These are phyloP conservation scores for Malus hybrid DNA, from an alignment of 331 rosid genomes.

Conservation along the genomic window DNA sequence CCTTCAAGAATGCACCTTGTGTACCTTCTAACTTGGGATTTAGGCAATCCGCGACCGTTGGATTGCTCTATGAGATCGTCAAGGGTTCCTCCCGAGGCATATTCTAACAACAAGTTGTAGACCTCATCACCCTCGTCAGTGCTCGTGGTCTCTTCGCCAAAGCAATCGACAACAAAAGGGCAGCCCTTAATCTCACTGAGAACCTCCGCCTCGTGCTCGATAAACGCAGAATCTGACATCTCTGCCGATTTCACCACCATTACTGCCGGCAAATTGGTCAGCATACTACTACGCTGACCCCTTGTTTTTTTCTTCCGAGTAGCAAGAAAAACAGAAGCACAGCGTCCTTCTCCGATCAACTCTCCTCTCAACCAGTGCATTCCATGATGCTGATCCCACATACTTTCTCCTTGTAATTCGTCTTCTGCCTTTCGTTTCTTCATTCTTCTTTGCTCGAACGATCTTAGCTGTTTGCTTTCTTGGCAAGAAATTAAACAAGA, in stretches of 20 bases:
- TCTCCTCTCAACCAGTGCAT: slow-evolving; percentile 7
- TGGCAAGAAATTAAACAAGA: too few species aligned
- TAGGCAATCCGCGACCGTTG: neutral
- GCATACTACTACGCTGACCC: too few species aligned
- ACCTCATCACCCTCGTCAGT: neutral
- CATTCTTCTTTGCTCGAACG: too few species aligned
- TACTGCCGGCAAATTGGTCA: neutral
- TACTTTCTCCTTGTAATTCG: too few species aligned
- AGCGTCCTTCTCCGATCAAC: slow-evolving; percentile 6
- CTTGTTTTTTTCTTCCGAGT: neutral
- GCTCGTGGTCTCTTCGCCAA: neutral
- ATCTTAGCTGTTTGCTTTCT: too few species aligned
- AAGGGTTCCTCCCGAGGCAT: slow-evolving; percentile 17
- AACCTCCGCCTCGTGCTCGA: slow-evolving; percentile 3
- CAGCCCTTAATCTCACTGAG: slow-evolving; percentile 1
- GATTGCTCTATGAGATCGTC: neutral
- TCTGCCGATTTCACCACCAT: slow-evolving; percentile 22
- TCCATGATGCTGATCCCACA: neutral
- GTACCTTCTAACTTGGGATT: slow-evolving; percentile 3
- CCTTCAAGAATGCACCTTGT: slow-evolving; percentile 18
- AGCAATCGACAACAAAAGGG: slow-evolving; percentile 11
- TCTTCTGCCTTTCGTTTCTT: too few species aligned
- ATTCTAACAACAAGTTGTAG: too few species aligned
- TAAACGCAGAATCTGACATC: neutral
- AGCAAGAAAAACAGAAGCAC: slow-evolving; percentile 9